These are phyloP conservation scores for Elongisporangium undulatum DNA, from an alignment of 352 stramenopile species.

Conservation along the genomic window DNA sequence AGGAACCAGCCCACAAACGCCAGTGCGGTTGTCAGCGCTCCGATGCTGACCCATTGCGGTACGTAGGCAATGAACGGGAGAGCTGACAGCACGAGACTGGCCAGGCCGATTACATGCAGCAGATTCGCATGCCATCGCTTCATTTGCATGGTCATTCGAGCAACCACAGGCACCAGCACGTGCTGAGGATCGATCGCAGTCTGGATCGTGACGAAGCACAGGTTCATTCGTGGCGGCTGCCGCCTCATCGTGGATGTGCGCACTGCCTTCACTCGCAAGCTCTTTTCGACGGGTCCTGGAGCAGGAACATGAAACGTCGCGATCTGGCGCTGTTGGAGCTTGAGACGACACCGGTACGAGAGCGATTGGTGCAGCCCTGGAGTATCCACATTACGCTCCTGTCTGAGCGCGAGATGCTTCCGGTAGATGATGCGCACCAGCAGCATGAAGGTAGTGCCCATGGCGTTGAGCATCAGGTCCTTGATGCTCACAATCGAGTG, in stretches of 20 bases:
- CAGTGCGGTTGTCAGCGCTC: background rate
- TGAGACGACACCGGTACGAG: background rate
- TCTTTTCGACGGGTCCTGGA: too few species aligned
- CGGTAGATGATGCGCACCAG: background rate
- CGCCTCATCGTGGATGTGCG: too few species aligned
- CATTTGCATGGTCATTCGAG: background rate
- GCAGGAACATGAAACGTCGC: background rate
- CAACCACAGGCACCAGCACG: background rate
- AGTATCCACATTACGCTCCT: background rate
- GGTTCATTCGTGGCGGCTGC: background rate
- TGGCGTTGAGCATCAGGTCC: background rate
- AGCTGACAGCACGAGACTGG: too few species aligned
- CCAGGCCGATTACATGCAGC: too few species aligned
- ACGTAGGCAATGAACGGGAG: too few species aligned
- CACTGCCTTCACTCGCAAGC: too few species aligned
- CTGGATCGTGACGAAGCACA: slow-evolving; percentile 5
- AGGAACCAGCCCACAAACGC: background rate
- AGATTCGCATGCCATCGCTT: too few species aligned
- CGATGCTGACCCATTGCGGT: background rate
- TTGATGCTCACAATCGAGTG: background rate
- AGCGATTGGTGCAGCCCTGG: background rate
- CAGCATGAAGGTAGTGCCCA: background rate
- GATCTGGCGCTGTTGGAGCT: too few species aligned
- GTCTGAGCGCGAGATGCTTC: background rate
- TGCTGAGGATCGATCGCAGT: background rate